A percentile compares a stretch with the other conserved stretches of the same genome.
Conservation (phyloP, 768 basidiomycete genomes). For the Artomyces pyxidatus region DNA sequence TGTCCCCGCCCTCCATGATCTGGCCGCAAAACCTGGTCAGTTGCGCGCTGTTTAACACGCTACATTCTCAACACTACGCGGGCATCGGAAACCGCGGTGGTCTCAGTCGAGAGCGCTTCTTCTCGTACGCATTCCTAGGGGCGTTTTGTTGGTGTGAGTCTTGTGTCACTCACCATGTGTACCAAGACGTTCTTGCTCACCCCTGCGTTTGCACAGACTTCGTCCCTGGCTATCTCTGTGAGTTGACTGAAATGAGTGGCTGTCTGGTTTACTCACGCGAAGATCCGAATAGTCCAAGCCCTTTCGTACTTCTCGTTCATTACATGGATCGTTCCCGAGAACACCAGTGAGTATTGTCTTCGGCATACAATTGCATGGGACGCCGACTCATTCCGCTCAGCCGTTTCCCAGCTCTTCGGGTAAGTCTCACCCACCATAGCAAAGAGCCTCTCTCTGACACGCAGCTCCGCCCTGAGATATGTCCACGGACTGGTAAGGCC, state of each 20-base stretch:
- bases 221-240: conserved; percentile 1
- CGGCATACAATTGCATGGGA: background rate
- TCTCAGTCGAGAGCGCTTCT: conserved; percentile 45
- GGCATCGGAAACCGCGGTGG: conserved; percentile 38
- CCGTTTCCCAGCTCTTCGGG: conserved; percentile 2
- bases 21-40: conserved; percentile 36
- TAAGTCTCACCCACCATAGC: too few relatives aligned
- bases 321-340: conserved; percentile 84
- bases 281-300: background rate
- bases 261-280: conserved; percentile 11
- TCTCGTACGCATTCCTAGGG: conserved; percentile 33
- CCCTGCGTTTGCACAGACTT: background rate
- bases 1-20: conserved; percentile 35
- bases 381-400: background rate
- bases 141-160: conserved; percentile 40
- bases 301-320: conserved; percentile 61
- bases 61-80: conserved; percentile 27
- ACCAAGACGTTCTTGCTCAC: conserved; percentile 15
- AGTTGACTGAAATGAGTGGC: conserved; percentile 10
- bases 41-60: conserved; percentile 37
- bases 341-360: conserved; percentile 20
- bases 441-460: too few relatives aligned
- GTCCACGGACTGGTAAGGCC: background rate
- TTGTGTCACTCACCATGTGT: conserved; percentile 72
- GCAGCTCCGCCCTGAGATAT: background rate